Conservation (phyloP, 805 yeast genomes). For the Nakazawaea ishiwadae region DNA sequence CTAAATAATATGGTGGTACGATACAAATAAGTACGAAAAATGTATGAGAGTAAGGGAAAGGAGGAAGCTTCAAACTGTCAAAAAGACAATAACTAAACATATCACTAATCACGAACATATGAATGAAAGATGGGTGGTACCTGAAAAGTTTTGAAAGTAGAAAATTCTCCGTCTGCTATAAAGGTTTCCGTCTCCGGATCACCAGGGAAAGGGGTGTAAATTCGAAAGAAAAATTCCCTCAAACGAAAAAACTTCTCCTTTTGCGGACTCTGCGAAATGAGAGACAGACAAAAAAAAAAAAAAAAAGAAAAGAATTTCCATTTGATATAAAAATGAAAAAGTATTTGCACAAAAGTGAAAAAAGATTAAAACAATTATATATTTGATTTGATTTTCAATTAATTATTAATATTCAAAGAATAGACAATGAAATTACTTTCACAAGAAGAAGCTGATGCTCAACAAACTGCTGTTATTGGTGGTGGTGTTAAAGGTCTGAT, state of each 20-base stretch:
- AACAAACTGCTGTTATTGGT: conserved; percentile 47
- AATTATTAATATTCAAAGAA: too few species aligned
- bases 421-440: conserved; percentile 74
- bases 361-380: not conserved
- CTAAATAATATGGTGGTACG: too few species aligned
- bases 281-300: not conserved
- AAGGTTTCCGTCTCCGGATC: too few species aligned
- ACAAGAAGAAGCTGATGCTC: conserved; percentile 63
- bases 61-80: too few species aligned
- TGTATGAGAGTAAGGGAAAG: too few species aligned
- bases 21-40: too few species aligned
- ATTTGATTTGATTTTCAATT: not conserved
- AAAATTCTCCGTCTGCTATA: too few species aligned
- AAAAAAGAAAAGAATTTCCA: not conserved
- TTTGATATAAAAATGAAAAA: not conserved
- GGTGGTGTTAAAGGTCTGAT: conserved; percentile 62
- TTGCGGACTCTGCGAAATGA: not conserved
- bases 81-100: too few species aligned
- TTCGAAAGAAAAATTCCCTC: not conserved
- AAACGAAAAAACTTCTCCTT: not conserved
- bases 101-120: too few species aligned
- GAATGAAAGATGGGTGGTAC: too few species aligned
- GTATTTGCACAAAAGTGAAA: not conserved
- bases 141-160: not conserved
- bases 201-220: not conserved